A percentile compares a stretch with the other conserved stretches of the same genome.
Conservation (phyloP, 2,329 filamentous ascomycete genomes). For the Alternaria sp. region DNA sequence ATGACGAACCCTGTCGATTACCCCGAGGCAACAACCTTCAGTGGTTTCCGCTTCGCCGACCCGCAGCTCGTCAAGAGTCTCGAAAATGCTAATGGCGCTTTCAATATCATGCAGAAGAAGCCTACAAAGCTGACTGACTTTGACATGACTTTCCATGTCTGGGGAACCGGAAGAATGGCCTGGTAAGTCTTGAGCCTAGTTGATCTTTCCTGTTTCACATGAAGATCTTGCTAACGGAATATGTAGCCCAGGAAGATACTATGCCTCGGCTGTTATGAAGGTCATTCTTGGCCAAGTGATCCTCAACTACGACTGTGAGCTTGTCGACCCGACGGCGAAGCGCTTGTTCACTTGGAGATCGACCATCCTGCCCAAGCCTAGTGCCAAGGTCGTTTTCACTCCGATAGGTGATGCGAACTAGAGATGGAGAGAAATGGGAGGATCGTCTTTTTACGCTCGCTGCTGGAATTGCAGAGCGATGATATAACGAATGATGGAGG, state of each 20-base stretch:
- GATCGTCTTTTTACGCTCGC: not conserved
- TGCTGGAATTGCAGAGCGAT: slow-evolving; percentile 1
- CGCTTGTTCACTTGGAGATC: slow-evolving; percentile 24
- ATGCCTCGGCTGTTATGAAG: slow-evolving; percentile 28
- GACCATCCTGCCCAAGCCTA: slow-evolving; percentile 21
- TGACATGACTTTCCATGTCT: slow-evolving; percentile 24
- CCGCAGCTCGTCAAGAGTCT: slow-evolving; percentile 13
- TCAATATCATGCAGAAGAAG: slow-evolving; percentile 15
- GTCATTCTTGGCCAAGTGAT: slow-evolving; percentile 24
- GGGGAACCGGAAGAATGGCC: slow-evolving; percentile 28
- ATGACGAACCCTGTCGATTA: slow-evolving; percentile 22
- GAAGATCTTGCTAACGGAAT: not conserved
- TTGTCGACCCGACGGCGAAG: slow-evolving; percentile 14
- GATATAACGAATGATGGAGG: not conserved
- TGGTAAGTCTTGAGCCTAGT: slow-evolving; percentile 15
- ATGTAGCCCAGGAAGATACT: slow-evolving; percentile 24
- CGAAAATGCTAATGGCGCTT: slow-evolving; percentile 4
- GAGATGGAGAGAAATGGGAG: not conserved
- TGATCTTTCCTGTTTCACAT: not conserved
- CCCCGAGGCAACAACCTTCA: slow-evolving; percentile 22
- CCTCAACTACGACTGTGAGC: slow-evolving; percentile 26
- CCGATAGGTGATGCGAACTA: not conserved
- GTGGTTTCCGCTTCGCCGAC: slow-evolving; percentile 30
- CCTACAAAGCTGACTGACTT: slow-evolving; percentile 23
- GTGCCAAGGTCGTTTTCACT: slow-evolving; percentile 20